These are phyloP conservation scores for Anthoceros angustus DNA, from an alignment of 225 moss, liverwort and hornwort species.

Conservation along the genomic window DNA sequence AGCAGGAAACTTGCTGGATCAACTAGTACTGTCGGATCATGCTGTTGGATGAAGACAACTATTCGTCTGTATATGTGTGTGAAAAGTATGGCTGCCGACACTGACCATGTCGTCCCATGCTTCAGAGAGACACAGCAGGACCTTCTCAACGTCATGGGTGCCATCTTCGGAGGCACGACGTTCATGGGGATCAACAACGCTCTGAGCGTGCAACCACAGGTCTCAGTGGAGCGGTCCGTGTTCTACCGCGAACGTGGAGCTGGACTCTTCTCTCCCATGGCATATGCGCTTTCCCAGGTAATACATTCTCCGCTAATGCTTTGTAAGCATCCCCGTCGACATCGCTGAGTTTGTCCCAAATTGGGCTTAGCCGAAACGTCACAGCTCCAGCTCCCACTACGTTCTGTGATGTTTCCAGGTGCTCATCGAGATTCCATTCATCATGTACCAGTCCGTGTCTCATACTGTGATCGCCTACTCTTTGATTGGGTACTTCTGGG, in stretches of 20 bases:
- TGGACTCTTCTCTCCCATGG: constrained; percentile 42
- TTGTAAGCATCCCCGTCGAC: background rate
- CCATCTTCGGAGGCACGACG: constrained; percentile 32
- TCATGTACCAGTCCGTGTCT: background rate
- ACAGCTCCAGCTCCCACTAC: background rate
- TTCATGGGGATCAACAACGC: constrained; percentile 57
- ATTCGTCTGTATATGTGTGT: background rate
- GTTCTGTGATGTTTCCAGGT: background rate
- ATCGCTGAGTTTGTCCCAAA: background rate
- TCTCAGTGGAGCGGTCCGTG: constrained; percentile 42
- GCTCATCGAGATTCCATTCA: background rate
- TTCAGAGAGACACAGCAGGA: constrained; percentile 21
- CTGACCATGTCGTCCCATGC: background rate
- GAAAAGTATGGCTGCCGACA: background rate
- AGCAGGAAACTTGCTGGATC: background rate
- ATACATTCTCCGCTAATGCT: background rate
- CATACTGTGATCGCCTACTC: background rate
- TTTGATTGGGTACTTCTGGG: background rate
- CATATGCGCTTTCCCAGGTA: constrained; percentile 47
- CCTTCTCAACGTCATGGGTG: constrained; percentile 23
- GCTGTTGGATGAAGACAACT: too few species aligned
- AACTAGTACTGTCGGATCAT: background rate
- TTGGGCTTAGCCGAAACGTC: too few species aligned
- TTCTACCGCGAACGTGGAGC: constrained; percentile 53
- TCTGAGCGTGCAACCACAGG: constrained; percentile 44